These are phyloP conservation scores for Talaromyces marneffei DNA, from an alignment of 2,329 filamentous ascomycete genomes.

Conservation along the genomic window DNA sequence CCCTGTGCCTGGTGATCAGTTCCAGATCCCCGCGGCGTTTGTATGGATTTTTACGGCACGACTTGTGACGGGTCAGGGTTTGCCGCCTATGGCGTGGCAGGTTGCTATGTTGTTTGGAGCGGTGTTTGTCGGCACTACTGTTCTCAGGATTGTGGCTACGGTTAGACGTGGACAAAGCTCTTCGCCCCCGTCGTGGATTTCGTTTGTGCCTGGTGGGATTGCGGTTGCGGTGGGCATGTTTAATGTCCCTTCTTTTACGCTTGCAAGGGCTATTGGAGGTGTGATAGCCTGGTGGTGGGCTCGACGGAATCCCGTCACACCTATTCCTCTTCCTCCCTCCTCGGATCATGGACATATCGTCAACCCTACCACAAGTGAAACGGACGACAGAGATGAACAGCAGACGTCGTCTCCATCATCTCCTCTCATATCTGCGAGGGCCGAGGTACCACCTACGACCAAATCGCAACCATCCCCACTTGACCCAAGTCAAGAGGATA, in stretches of 20 bases:
- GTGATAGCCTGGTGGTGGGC: conserved; percentile 72
- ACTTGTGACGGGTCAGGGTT: conserved; percentile 81
- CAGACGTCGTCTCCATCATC: neutral
- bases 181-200: conserved; percentile 53
- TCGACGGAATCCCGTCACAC: conserved; percentile 22
- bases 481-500: conserved; percentile 20
- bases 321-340: neutral
- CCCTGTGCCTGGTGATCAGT: conserved; percentile 77
- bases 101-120: conserved; percentile 70
- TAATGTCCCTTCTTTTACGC: conserved; percentile 91
- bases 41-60: conserved; percentile 97
- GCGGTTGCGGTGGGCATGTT: conserved; percentile 98
- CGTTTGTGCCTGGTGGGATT: conserved; percentile 82
- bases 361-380: neutral
- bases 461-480: conserved; percentile 1
- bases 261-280: conserved; percentile 80
- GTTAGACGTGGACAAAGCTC: conserved; percentile 12
- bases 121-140: conserved; percentile 67
- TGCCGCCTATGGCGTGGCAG: conserved; percentile 76
- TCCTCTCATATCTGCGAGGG: neutral
- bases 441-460: neutral
- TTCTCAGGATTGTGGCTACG: conserved; percentile 56
- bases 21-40: conserved; percentile 89
- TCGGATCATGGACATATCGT: neutral
- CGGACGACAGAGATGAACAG: neutral